Evolutionary conservation across 2,329 filamentous ascomycete genomes (phyloP), one percentile per base, ranked within the genome.

Genomic region (Trichoderma harzianum): DNA sequence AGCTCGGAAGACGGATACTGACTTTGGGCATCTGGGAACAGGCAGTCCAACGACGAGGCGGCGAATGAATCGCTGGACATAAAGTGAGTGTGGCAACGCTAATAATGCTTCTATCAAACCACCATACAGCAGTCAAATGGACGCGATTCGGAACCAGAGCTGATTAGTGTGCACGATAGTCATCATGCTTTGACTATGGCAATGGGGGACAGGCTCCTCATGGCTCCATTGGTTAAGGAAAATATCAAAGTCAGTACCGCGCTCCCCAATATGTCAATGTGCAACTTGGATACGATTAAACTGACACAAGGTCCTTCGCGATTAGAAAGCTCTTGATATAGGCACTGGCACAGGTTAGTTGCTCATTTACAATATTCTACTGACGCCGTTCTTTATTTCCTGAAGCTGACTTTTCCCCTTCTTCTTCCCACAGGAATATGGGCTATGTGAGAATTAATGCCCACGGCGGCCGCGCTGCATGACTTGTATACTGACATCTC

Each of bases 401-500:
- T 28, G 18, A 61, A 30, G 47, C 70, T 72, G 7, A 72, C 26
- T 11, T 30, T 30, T 28, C 28, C 6, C 28, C 28, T 30, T 11
- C 10, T 16, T 32, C 60, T 28, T n/a, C 7, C 58, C 14, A 5
- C 14, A 72, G 70, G 70, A 7, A 74, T 72, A 62, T 60, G 75
- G 28, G 72, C 72, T 30, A 64, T 74, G 53, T 74, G 36, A 55
- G 74, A n/a, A 55, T 32, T 70, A 55, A 24, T 26, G 5, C 57
- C 62, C 8, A 72, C 72, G 8, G 74, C 58, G 34, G 26, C 75
- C 74, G 76, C 66, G 39, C 72, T 75, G 2, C 77, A 89, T 24
- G 86, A 88, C 72, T 87, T 12, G 5, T 11, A 3, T 34, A 26
- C 11, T 69, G 7, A 69, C 34, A 84, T 87, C 69, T 7, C 89